Conservation (phyloP, 768 basidiomycete genomes). For the Rhizopogon vinicolor region DNA sequence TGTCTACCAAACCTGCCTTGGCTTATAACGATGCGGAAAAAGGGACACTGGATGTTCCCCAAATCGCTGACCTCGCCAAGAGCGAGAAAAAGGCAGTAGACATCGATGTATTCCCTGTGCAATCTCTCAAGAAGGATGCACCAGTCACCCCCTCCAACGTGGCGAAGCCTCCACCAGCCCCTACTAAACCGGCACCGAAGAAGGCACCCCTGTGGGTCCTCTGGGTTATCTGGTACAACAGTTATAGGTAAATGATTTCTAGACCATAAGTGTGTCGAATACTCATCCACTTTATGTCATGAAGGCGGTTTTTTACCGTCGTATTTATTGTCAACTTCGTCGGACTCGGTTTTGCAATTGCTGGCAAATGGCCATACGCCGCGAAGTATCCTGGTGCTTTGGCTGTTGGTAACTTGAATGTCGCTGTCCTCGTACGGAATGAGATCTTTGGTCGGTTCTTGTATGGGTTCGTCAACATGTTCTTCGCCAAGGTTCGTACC, state of each 20-base stretch:
- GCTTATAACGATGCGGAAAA: constrained; percentile 53
- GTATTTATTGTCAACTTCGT: constrained; percentile 55
- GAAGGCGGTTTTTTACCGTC: constrained; percentile 70
- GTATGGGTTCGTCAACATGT: constrained; percentile 65
- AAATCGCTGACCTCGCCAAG: constrained; percentile 24
- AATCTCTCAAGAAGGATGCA: constrained; percentile 39
- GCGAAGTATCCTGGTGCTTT: constrained; percentile 62
- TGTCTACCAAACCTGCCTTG: constrained; percentile 38
- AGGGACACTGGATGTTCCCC: constrained; percentile 44
- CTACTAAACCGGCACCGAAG: constrained; percentile 43
- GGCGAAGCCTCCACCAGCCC: constrained; percentile 28
- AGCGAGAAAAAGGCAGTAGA: constrained; percentile 36
- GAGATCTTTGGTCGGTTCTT: constrained; percentile 78
- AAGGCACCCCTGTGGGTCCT: constrained; percentile 56
- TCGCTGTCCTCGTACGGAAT: constrained; percentile 74
- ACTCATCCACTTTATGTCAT: not conserved
- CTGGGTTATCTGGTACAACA: constrained; percentile 74
- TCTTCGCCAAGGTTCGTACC: constrained; percentile 61
- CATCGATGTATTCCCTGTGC: constrained; percentile 24
- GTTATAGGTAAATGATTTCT: constrained; percentile 50
- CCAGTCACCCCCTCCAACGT: constrained; percentile 29
- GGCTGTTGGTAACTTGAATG: constrained; percentile 68
- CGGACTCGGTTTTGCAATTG: constrained; percentile 55
- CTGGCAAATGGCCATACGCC: constrained; percentile 66
- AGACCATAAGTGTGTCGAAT: not conserved